phyloP scores from a whole-genome alignment of 2,329 filamentous ascomycete species.

The Cyclaneusma minus region DNA sequence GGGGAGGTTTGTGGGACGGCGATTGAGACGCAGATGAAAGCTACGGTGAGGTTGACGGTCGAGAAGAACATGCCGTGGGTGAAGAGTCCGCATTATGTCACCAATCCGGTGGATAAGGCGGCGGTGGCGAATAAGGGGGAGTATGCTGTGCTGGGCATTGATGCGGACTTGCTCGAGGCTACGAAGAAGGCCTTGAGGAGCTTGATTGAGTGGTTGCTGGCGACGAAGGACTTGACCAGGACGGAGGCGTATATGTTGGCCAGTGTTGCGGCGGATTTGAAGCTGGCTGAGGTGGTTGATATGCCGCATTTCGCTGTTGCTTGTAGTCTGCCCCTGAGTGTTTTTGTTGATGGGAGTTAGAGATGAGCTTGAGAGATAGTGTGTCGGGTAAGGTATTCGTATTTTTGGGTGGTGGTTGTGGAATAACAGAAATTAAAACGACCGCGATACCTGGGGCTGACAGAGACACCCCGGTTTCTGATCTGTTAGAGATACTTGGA shows the following conservation, averaged over 20 bases:
- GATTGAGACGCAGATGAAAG: constrained; percentile 35
- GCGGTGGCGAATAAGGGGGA: constrained; percentile 21
- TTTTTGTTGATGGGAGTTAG: constrained; percentile 27
- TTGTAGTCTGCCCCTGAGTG: constrained; percentile 30
- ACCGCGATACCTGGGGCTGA: too few species aligned
- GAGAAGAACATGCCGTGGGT: constrained; percentile 30
- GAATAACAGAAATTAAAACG: too few species aligned
- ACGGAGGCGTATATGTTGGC: constrained; percentile 35
- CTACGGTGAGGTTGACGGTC: constrained; percentile 30
- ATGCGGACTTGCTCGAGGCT: constrained; percentile 30
- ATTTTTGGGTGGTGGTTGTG: too few species aligned
- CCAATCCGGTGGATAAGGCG: constrained; percentile 13
- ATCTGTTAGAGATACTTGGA: too few species aligned
- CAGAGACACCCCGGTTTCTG: too few species aligned
- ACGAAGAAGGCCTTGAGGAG: constrained; percentile 29
- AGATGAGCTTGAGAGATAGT: too few species aligned
- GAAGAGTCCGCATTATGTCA: constrained; percentile 30
- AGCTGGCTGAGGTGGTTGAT: constrained; percentile 35
- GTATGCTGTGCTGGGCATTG: constrained; percentile 31
- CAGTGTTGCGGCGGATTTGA: constrained; percentile 32
- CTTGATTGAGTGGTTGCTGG: constrained; percentile 31
- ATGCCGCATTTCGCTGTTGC: constrained; percentile 36
- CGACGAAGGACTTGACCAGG: constrained; percentile 27
- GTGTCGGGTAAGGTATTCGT: constrained; percentile 3
- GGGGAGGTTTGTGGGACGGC: constrained; percentile 40